These are phyloP conservation scores for Cymodocea nodosa DNA, from an alignment of 116 monocot species.

Conservation along the genomic window DNA sequence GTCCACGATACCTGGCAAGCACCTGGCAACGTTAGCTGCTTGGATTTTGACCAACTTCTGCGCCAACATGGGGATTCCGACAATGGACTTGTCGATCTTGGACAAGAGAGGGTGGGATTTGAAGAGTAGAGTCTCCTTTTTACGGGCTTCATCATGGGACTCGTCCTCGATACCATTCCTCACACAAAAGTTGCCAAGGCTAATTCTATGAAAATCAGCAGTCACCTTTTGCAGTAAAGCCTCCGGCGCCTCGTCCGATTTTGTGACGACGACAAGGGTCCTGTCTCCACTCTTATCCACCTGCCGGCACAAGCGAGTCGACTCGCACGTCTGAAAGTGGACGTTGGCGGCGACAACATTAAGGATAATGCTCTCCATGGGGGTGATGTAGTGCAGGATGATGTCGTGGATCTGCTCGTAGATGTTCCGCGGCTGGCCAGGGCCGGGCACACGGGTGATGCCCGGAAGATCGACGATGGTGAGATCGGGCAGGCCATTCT, in stretches of 20 bases:
- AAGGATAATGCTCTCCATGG: constrained; percentile 60
- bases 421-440: constrained; percentile 69
- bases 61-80: constrained; percentile 47
- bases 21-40: constrained; percentile 35
- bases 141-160: constrained; percentile 48
- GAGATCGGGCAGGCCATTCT: constrained; percentile 64
- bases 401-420: constrained; percentile 59
- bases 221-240: constrained; percentile 63
- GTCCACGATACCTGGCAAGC: constrained; percentile 47
- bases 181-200: constrained; percentile 70
- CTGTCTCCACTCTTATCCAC: constrained; percentile 54
- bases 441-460: constrained; percentile 65
- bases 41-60: constrained; percentile 55
- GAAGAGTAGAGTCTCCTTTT: constrained; percentile 28
- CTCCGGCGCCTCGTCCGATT: constrained; percentile 43
- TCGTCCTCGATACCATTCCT: constrained; percentile 54
- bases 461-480: constrained; percentile 79
- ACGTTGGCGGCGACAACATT: constrained; percentile 60
- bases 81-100: constrained; percentile 54
- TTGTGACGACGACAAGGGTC: constrained; percentile 59
- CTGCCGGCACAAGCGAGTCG: constrained; percentile 55
- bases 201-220: constrained; percentile 45
- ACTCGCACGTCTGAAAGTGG: constrained; percentile 60
- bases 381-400: constrained; percentile 60
- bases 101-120: constrained; percentile 26